Conservation (phyloP, 768 basidiomycete genomes). For the Coprinopsis marcescibilis region DNA sequence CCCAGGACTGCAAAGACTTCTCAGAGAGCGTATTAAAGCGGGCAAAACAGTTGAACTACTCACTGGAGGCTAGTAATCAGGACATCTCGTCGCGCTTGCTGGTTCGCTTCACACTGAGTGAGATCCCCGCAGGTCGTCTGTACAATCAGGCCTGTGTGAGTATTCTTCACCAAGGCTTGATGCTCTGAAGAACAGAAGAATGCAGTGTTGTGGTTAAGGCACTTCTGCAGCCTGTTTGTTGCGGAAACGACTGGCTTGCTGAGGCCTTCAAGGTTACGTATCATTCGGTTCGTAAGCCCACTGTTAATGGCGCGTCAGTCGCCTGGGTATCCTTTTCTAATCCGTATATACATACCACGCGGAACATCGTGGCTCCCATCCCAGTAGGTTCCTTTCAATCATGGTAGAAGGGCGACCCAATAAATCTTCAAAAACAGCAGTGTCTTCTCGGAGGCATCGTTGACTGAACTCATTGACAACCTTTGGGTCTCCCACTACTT, state of each 20-base stretch:
- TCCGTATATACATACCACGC: conserved; percentile 19
- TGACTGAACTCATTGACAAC: conserved; percentile 13
- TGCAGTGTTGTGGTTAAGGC: conserved; percentile 20
- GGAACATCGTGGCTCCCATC: conserved; percentile 25
- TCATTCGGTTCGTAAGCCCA: not conserved
- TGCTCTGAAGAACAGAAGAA: conserved; percentile 27
- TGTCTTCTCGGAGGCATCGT: conserved; percentile 10
- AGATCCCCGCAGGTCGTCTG: conserved; percentile 19
- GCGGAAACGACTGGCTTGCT: conserved; percentile 21
- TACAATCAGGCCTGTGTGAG: conserved; percentile 17
- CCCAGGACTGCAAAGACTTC: no score
- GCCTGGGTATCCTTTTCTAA: not conserved
- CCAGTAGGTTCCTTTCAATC: conserved; percentile 22
- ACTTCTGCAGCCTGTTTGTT: conserved; percentile 14
- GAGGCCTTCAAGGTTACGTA: no score
- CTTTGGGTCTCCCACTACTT: conserved; percentile 10
- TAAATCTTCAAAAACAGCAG: conserved; percentile 6
- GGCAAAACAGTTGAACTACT: conserved; percentile 5
- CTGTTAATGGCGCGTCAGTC: no score
- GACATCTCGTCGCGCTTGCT: conserved; percentile 19
- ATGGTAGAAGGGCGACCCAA: conserved; percentile 16
- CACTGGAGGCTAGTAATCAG: conserved; percentile 14
- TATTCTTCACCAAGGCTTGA: conserved; percentile 15
- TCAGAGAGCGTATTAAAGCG: not conserved
- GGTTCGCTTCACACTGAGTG: conserved; percentile 25